Percentiles rank a stretch among this genome's conserved stretches.
These are phyloP conservation scores for Syncephalastrum racemosum DNA, from an alignment of 371 early-diverging fungal genomes.

Conservation along the genomic window DNA sequence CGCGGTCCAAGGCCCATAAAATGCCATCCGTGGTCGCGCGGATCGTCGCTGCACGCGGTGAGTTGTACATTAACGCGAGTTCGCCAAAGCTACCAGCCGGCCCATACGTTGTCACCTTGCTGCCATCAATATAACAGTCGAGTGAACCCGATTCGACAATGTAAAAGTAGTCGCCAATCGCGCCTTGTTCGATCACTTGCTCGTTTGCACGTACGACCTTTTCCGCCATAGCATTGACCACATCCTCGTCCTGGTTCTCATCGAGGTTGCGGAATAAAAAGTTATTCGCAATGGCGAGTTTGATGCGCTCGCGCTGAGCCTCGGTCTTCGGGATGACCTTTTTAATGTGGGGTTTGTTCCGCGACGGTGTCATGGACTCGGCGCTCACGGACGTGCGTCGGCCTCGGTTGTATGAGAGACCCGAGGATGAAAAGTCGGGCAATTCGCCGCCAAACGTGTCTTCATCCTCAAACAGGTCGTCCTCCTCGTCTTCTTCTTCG, in stretches of 20 bases:
- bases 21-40: conserved; percentile 75
- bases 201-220: conserved; percentile 71
- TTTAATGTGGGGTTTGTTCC: conserved; percentile 72
- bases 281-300: conserved; percentile 77
- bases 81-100: conserved; percentile 72
- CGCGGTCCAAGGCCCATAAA: conserved; percentile 94
- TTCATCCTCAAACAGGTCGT: conserved; percentile 6
- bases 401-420: conserved; percentile 8
- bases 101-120: neutral
- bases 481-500: conserved; percentile 34
- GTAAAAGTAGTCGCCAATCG: conserved; percentile 96
- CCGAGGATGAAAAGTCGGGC: conserved; percentile 11
- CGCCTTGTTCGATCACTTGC: conserved; percentile 93
- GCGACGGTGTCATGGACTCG: conserved; percentile 92
- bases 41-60: conserved; percentile 95
- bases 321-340: conserved; percentile 90
- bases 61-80: conserved; percentile 93
- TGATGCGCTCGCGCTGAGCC: conserved; percentile 83
- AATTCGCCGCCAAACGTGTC: conserved; percentile 8
- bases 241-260: conserved; percentile 94
- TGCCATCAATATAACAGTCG: conserved; percentile 67
- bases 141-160: conserved; percentile 94
- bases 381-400: conserved; percentile 94
- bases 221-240: conserved; percentile 97
- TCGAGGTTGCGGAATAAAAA: conserved; percentile 93